phyloP scores from a whole-genome alignment of 2,329 filamentous ascomycete species.

The Lachnellula arida region DNA sequence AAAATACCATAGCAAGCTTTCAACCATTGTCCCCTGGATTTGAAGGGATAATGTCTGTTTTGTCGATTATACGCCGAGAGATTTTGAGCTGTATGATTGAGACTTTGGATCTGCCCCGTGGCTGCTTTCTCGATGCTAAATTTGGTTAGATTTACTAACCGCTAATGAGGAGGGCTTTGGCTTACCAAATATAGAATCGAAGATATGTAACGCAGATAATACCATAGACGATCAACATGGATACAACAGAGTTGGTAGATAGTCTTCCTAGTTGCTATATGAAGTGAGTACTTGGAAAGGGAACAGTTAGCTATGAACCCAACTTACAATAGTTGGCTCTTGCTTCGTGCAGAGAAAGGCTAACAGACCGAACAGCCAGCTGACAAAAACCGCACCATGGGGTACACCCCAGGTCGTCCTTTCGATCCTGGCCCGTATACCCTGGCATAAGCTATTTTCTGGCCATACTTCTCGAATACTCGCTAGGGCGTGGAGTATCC shows the following conservation, averaged over 20 bases:
- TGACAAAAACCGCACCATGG: slow-evolving; percentile 34
- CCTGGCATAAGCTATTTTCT: slow-evolving; percentile 30
- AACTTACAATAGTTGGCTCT: slow-evolving; percentile 9
- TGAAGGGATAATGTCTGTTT: slow-evolving; percentile 12
- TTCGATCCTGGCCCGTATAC: slow-evolving; percentile 32
- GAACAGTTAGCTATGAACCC: slow-evolving; percentile 12
- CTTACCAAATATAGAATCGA: slow-evolving; percentile 26
- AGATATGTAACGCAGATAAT: slow-evolving; percentile 33
- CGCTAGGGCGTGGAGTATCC: slow-evolving; percentile 41
- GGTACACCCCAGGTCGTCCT: slow-evolving; percentile 36
- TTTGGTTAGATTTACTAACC: not conserved
- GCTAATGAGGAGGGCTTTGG: not conserved
- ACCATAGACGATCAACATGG: slow-evolving; percentile 34
- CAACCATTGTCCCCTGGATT: slow-evolving; percentile 14
- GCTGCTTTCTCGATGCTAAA: slow-evolving; percentile 4
- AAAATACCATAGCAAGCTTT: slow-evolving; percentile 9
- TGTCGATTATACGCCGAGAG: slow-evolving; percentile 1
- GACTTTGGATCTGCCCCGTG: not conserved
- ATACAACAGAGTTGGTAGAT: slow-evolving; percentile 34
- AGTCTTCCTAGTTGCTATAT: slow-evolving; percentile 32
- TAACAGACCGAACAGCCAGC: slow-evolving; percentile 36
- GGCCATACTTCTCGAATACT: slow-evolving; percentile 37
- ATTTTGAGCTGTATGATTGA: not conserved
- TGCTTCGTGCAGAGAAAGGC: slow-evolving; percentile 34
- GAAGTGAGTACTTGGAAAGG: not conserved